Evolutionary conservation across 345 rosid genomes (phyloP).

Genomic region (Rhodamnia rubescens): DNA sequence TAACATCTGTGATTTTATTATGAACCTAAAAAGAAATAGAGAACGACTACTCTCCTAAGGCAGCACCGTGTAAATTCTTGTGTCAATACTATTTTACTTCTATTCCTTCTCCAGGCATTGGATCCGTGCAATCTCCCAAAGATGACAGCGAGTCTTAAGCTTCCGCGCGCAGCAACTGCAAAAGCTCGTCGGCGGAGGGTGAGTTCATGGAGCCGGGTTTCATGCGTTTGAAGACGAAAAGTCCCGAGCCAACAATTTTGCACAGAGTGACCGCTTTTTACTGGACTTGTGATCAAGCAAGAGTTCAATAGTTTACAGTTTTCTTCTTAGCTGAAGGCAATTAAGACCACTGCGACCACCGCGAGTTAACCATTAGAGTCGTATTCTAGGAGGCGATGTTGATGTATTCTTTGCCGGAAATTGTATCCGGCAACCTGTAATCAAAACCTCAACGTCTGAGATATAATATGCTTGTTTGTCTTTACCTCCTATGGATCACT

Average conservation of each 20-base stretch:
- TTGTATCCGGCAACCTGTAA: neutral
- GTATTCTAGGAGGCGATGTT: neutral
- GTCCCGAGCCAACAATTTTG: neutral
- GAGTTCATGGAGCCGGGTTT: neutral
- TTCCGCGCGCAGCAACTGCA: neutral
- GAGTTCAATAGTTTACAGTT: neutral
- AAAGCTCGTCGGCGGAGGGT: neutral
- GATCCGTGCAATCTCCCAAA: neutral
- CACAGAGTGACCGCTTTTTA: neutral
- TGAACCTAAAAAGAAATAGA: too few relatives aligned
- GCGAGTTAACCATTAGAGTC: neutral
- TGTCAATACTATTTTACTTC: too few relatives aligned
- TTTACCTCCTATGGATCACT: neutral
- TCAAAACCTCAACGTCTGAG: neutral
- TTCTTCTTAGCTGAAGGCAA: neutral
- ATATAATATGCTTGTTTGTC: neutral
- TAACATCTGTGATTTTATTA: too few relatives aligned
- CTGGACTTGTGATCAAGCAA: neutral
- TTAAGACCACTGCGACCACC: neutral
- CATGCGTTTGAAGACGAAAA: neutral
- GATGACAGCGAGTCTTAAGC: neutral
- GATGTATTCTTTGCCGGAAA: neutral
- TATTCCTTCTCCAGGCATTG: neutral
- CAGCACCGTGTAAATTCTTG: too few relatives aligned
- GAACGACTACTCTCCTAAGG: too few relatives aligned